These are phyloP conservation scores for Hygrocybe coccinea DNA, from an alignment of 768 basidiomycete species.

Conservation along the genomic window DNA sequence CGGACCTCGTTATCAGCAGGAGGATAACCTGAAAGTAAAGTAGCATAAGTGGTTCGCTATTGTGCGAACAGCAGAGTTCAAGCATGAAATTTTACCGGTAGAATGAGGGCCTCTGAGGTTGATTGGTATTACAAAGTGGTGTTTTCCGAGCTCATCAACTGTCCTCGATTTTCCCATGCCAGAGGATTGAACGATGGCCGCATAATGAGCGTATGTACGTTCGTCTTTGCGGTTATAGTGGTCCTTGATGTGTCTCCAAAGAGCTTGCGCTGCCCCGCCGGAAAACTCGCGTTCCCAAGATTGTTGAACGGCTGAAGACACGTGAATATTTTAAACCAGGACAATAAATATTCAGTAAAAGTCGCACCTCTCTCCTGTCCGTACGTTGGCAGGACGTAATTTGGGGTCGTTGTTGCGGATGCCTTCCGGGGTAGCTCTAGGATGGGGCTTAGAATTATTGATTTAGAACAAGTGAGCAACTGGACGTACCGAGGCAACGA, in stretches of 20 bases:
- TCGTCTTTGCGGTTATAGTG: neutral
- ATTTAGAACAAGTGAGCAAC: neutral
- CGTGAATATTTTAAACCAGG: no score
- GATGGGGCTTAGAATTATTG: neutral
- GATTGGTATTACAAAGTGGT: slow-evolving; percentile 3
- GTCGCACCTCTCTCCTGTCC: no score
- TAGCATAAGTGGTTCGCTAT: neutral
- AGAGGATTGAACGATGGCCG: slow-evolving; percentile 8
- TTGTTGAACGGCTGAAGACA: neutral
- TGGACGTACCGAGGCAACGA: neutral
- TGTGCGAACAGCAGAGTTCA: neutral
- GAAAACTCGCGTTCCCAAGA: slow-evolving; percentile 1
- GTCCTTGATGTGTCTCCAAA: neutral
- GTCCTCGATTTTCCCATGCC: slow-evolving; percentile 8
- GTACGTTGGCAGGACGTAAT: no score
- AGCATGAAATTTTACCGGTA: neutral
- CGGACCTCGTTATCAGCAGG: slow-evolving; percentile 2
- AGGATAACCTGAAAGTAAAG: neutral
- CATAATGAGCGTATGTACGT: neutral
- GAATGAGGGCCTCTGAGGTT: neutral
- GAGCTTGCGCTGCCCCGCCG: neutral
- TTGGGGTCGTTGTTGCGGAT: neutral
- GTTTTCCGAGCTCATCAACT: slow-evolving; percentile 4
- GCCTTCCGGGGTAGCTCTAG: neutral
- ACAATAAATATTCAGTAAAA: no score